Percentiles rank a stretch among this genome's conserved stretches.
Evolutionary conservation across 805 yeast species (phyloP).

Genomic region (Hanseniaspora pseudoguilliermondii): DNA sequence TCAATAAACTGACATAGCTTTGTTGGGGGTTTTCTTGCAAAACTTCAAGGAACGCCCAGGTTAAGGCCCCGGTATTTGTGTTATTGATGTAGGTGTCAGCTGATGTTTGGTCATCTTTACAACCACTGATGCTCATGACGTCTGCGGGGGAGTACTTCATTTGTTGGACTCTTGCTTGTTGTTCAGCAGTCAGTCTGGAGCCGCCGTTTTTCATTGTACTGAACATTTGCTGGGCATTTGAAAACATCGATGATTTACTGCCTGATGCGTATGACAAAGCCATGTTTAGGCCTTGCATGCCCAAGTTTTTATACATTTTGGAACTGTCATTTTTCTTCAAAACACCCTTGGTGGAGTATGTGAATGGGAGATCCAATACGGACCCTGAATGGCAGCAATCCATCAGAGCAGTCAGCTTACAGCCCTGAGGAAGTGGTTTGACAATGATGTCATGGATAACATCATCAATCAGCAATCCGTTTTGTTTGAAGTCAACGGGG

Average conservation of each 20-base stretch:
- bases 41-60: conserved; percentile 61
- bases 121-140: conserved; percentile 63
- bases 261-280: conserved; percentile 49
- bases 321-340: conserved; percentile 56
- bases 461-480: conserved; percentile 65
- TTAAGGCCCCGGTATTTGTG: conserved; percentile 70
- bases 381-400: conserved; percentile 85
- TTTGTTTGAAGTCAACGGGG: conserved; percentile 56
- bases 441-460: conserved; percentile 62
- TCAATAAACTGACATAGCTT: conserved; percentile 54
- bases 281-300: conserved; percentile 49
- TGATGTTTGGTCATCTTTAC: conserved; percentile 71
- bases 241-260: conserved; percentile 35
- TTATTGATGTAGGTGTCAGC: conserved; percentile 73
- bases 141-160: conserved; percentile 65
- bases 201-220: conserved; percentile 33
- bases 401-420: conserved; percentile 63
- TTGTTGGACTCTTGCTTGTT: conserved; percentile 35
- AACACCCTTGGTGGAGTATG: conserved; percentile 72
- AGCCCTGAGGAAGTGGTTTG: conserved; percentile 54
- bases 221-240: conserved; percentile 34
- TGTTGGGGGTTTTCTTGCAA: conserved; percentile 50
- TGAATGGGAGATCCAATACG: conserved; percentile 65
- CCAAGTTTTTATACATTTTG: conserved; percentile 54
- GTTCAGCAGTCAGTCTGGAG: conserved; percentile 28